Base-by-base conservation (phyloP, 2,329 filamentous ascomycete species). In the Pseudopithomyces chartarum region DNA sequence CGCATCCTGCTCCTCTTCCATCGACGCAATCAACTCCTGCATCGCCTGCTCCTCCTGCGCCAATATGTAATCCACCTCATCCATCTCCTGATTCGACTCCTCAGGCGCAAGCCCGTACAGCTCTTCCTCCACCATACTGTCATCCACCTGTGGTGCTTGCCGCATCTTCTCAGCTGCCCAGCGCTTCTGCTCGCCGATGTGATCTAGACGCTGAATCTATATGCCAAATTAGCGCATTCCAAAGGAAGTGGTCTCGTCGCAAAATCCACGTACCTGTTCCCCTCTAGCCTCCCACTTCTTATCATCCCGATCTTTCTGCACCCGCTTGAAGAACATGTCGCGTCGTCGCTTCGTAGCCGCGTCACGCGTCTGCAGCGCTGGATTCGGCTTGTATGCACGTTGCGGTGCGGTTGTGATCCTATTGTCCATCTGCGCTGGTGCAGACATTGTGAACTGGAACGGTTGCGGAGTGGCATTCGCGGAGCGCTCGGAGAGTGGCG, bases 281-380 rank as follows among this genome's bases (percentile, higher is more conserved):
- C 79, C 76, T 29, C 80, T 67, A 15, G 65, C 64, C 56, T 78
- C 76, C 75, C 78, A 83, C 46, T 75, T 73, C 67, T 71, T 73
- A 5, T 82, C 80, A 4, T 82, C 80, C 40, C 80, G 67, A 2
- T 68, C 68, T 40, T 76, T 75, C 49, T 77, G 69, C 11, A 83
- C 78, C 52, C 78, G 89, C 68, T 87, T 85, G 57, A 94, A 77
- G 65, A 94, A 94, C 54, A 89, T 78, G 32, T 84, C 84, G 45
- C 90, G 80, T 55, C 90, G 79, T 52, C 83, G 80, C 69, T 91
- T 87, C 54, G 87, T 85, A 0, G 81, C 80, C 17, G 85, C 85
- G 69, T 92, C 78, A 49, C 85, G 81, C 58, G 78, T 83, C 61
- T 84, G 83, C 17, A 87, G 76, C 6, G 89, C 66, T 0, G 88